Evolutionary conservation across 2,329 filamentous ascomycete species (phyloP), one percentile per base, ranked within the genome.

Genomic region (Hypoxylon sp.): DNA sequence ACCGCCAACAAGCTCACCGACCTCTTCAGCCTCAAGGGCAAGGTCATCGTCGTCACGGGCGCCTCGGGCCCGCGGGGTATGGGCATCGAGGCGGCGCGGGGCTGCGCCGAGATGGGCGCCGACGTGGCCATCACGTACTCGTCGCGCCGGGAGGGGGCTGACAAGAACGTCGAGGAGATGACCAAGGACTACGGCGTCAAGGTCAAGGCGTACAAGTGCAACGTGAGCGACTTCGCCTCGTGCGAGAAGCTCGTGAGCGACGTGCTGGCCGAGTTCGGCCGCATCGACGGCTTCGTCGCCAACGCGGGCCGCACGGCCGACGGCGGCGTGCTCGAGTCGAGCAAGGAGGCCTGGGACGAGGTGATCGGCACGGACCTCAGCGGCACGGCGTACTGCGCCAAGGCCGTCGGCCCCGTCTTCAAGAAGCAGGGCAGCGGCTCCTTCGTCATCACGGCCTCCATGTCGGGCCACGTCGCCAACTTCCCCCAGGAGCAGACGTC

Each of bases 211-310:
- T 86, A 86, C 75, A 78, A 84, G 74, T 79, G 84, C 63, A 81
- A 88, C 69, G 75, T 85, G n/a, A 80, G 77, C 51, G 77, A 84
- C 58, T 83, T 78, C 65, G 67, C 74, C 11, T 74, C 80, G 8
- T 80, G 86, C 52, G 76, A 85, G 70, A 72, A 76, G 41, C 79
- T 84, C 64, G 77, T 87, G 54, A 76, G 78, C 54, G 84, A 92
- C 27, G 86, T 92, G 63, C 81, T 89, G 71, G 77, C 79, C 65
- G 90, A 93, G 70, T 93, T 92, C 71, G 87, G 87, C 68, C 84
- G 86, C 45, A 84, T 92, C 55, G 89, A 92, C 64, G 83, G 88
- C 60, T 91, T 92, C 67, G 83, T 92, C 50, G 89, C 89, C 68
- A 92, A 92, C 74, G 88, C 83, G 35, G 88, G 84, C 29, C 82